Conservation (phyloP, 2,329 filamentous ascomycete genomes). For the Aspergillus tubingensis region DNA sequence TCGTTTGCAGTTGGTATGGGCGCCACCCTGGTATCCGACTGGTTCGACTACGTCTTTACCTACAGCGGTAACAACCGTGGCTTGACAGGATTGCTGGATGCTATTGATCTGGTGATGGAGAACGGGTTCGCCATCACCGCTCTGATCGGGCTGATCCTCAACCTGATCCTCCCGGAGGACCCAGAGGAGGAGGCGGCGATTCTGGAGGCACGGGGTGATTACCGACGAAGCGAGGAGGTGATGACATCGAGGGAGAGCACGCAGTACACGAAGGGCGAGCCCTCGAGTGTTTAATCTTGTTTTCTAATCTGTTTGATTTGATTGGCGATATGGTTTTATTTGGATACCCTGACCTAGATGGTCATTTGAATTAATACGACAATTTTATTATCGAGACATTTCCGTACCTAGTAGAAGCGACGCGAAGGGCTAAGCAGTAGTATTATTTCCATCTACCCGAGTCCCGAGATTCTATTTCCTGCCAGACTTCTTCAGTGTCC, state of each 20-base stretch:
- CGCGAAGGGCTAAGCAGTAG: too few relatives aligned
- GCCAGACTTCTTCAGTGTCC: too few relatives aligned
- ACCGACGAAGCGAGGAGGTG: constrained; percentile 16
- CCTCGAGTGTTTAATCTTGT: background rate
- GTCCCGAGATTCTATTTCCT: too few relatives aligned
- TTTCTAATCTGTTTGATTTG: background rate
- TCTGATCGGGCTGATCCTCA: constrained; percentile 70
- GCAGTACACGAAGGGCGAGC: background rate
- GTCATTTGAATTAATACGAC: background rate
- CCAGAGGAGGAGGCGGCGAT: constrained; percentile 62
- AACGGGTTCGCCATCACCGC: constrained; percentile 66
- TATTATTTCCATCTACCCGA: too few relatives aligned
- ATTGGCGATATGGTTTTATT: background rate
- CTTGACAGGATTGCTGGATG: constrained; percentile 59
- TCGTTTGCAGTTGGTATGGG: constrained; percentile 62
- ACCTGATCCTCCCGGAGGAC: constrained; percentile 72
- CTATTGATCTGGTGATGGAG: constrained; percentile 68
- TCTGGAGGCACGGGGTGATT: constrained; percentile 26
- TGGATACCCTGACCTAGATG: background rate
- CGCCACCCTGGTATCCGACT: constrained; percentile 51
- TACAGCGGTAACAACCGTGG: constrained; percentile 62
- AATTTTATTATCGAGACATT: background rate
- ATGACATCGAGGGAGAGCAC: background rate
- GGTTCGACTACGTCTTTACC: constrained; percentile 51
- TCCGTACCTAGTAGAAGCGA: too few relatives aligned